Evolutionary conservation across 768 basidiomycete genomes (phyloP).

Genomic region (Pisolithus tinctorius): DNA sequence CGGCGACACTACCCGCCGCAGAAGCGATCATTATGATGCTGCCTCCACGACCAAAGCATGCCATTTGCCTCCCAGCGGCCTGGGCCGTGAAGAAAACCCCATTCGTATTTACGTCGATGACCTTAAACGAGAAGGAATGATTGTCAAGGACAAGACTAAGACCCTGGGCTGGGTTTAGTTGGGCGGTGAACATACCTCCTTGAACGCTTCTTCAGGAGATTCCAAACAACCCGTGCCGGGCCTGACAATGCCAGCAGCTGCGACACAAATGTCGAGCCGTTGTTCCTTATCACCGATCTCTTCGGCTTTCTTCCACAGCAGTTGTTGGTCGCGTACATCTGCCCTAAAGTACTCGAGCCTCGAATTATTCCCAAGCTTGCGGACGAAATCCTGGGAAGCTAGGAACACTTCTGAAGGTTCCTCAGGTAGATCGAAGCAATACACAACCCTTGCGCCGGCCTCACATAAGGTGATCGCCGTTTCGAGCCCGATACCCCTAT

Average conservation of each 20-base stretch:
- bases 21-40: conserved; percentile 56
- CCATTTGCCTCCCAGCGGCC: conserved; percentile 55
- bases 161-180: not conserved
- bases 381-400: conserved; percentile 47
- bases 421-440: conserved; percentile 59
- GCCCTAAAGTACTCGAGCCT: conserved; percentile 56
- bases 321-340: conserved; percentile 60
- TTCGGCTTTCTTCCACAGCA: conserved; percentile 49
- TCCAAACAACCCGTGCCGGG: conserved; percentile 54
- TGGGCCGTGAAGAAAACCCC: conserved; percentile 58
- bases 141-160: not conserved
- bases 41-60: conserved; percentile 37
- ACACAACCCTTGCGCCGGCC: conserved; percentile 62
- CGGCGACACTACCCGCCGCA: conserved; percentile 63
- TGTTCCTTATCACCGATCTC: conserved; percentile 61
- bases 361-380: conserved; percentile 33
- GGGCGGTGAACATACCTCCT: conserved; percentile 36
- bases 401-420: conserved; percentile 53
- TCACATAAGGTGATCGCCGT: conserved; percentile 71
- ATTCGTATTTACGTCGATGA: conserved; percentile 58
- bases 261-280: conserved; percentile 69
- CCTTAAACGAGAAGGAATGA: conserved; percentile 28
- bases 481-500: conserved; percentile 72
- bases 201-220: conserved; percentile 59
- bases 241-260: conserved; percentile 70